Evolutionary conservation across 2,329 filamentous ascomycete species (phyloP).

Genomic region (Fusarium concolor): DNA sequence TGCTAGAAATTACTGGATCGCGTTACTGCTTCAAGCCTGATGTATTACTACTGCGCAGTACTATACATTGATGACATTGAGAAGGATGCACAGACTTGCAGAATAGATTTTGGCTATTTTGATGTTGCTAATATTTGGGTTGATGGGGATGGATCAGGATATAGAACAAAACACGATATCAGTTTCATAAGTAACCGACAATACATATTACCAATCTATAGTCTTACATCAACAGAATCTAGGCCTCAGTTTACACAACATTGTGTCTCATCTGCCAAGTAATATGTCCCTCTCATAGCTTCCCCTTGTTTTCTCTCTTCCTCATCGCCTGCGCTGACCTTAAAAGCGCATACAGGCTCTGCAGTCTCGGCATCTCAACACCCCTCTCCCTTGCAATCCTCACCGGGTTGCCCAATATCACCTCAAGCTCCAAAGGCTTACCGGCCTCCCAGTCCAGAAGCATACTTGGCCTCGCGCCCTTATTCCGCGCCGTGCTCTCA

Average conservation of each 20-base stretch:
- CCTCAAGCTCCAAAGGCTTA: conserved; percentile 75
- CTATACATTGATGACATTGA: neutral
- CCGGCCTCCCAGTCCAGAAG: conserved; percentile 76
- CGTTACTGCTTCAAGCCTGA: neutral
- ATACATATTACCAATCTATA: too few relatives aligned
- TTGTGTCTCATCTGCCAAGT: neutral
- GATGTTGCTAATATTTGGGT: neutral
- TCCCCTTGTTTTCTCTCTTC: conserved; percentile 55
- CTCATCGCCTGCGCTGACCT: conserved; percentile 68
- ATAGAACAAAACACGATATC: neutral
- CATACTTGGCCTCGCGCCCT: conserved; percentile 74
- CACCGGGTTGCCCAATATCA: conserved; percentile 78
- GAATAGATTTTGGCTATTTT: neutral
- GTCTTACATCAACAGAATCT: neutral
- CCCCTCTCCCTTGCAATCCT: conserved; percentile 71
- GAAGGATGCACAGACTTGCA: neutral
- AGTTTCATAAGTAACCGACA: too few relatives aligned
- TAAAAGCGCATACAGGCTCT: conserved; percentile 74
- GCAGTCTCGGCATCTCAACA: conserved; percentile 73
- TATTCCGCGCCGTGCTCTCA: conserved; percentile 71
- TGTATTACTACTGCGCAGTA: neutral
- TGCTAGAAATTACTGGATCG: neutral
- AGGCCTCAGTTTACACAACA: neutral
- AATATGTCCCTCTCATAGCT: conserved; percentile 8
- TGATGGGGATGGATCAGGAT: neutral